Base-by-base conservation (phyloP, 2,329 filamentous ascomycete genomes). In the Colletotrichum coccodes region DNA sequence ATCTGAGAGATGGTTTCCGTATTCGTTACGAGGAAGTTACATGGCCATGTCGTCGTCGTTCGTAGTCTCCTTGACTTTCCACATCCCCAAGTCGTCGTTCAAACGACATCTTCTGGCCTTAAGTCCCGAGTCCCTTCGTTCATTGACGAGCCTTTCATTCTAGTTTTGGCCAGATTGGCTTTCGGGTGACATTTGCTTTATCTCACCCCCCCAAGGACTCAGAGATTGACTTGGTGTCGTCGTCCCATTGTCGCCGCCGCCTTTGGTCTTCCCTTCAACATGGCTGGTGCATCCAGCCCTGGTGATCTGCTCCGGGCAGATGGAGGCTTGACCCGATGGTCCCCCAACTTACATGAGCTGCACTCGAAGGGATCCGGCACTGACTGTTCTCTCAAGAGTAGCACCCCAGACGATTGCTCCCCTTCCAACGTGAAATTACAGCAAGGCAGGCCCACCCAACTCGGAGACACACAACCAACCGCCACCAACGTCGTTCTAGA, bases 281-380 rank as follows among this genome's bases (percentile, higher is more conserved):
- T 62, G 60, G 16, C 21, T 16, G n/a, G 12, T 6, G 12, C 16
- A 56, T 62, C 60, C 60, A 57, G 49, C 18, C 49, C 38, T 18
- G 49, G 47, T 46, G 49, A 57, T 46, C 16, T 38, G 30, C 60
- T 56, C 8, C 30, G 23, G 16, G 6, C 6, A 16, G 23, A 60
- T 28, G 32, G 16, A 5, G 11, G 3, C 42, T 21, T 7, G 12
- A 3, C 6, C 12, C 12, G 21, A 14, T 26, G 28, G 9, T n/a
- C 44, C 26, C 11, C 21, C 1, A 14, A 8, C 14, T 11, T 21
- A 28, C 11, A 21, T 11, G 34, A 38, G 32, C 1, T 14, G 14
- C 16, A 8, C 18, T 38, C 57, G 3, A 49, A 30, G 2, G n/a
- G 32, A 7, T 23, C 38, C 28, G 46, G 60, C 21, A 9, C 26